Base-by-base conservation (phyloP, 2,329 filamentous ascomycete genomes). In the Sarocladiaceae sp. region DNA sequence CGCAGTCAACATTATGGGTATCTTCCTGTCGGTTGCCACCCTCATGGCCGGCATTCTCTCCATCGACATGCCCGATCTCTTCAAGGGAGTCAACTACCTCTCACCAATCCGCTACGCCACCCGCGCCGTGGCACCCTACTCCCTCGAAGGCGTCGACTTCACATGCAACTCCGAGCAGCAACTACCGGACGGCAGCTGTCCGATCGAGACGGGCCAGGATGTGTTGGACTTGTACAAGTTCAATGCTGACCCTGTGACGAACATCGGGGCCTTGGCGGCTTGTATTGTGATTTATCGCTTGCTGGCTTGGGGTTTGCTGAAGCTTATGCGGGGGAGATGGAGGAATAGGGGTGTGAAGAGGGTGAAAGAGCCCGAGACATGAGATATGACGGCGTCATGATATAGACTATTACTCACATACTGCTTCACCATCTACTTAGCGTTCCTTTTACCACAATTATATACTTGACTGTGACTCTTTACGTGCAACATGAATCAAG, bases 21-120 rank as follows among this genome's bases (percentile, higher is more conserved):
- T 89, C 39, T 73, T 91, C 13, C 72, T 91, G 3, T 83, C 82
- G 0, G 78, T 91, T 11, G 83, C 86, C 0, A 85, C 86, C 59
- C 79, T 84, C 61, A 87, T 91, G 76, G 79, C 80, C 0, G 87
- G 87, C 1, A 74, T 90, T 33, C 78, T 91, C 66, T 86, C 82
- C 53, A 83, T 90, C 57, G 71, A 84, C 59, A 83, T 90, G 70
- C 86, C 87, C 1, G 60, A 64, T 4, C 78, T 89, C n/a, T 78
- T 90, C 42, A 72, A 82, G 56, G 82, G 76, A 0, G 76, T 88
- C 62, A 91, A 91, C 63, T 84, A 88, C 63, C 75, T 91, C 42
- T 83, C 77, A 2, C 88, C 88, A 0, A 76, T 89, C 51, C 84
- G 87, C 50, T 92, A 90, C 62, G 77, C 80, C 0, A 75, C 86